Percentiles rank a stretch among this genome's conserved stretches.
Conservation (phyloP, 2,329 filamentous ascomycete genomes). For the Gaeumannomyces tritici region DNA sequence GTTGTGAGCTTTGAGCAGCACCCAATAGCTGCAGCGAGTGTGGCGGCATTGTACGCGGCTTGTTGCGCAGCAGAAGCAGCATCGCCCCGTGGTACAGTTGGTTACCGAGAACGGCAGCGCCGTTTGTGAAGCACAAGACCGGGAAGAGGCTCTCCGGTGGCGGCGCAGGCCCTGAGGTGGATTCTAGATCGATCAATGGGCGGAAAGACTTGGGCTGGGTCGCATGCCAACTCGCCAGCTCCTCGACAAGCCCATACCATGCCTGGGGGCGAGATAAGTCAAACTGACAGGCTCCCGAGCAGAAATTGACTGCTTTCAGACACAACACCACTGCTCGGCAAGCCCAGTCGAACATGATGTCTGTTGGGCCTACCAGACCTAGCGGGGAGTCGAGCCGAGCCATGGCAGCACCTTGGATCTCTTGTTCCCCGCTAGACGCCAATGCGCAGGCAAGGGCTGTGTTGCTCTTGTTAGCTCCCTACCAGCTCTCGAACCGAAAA, state of each 20-base stretch:
- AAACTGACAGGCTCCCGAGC: neutral
- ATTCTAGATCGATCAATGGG: neutral
- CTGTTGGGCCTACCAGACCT: neutral
- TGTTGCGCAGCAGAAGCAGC: constrained; percentile 39
- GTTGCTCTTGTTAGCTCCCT: neutral
- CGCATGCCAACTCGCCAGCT: neutral
- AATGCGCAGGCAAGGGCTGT: neutral
- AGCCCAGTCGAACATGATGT: neutral
- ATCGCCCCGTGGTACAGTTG: constrained; percentile 48
- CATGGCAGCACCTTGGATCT: neutral
- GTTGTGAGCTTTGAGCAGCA: constrained; percentile 24
- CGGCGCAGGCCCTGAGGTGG: constrained; percentile 4
- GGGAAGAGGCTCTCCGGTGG: constrained; percentile 22
- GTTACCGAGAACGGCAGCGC: constrained; percentile 33
- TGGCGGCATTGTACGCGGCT: constrained; percentile 31
- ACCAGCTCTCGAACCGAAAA: neutral
- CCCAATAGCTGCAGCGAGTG: constrained; percentile 9
- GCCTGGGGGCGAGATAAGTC: neutral
- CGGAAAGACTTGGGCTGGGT: neutral
- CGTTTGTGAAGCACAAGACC: constrained; percentile 28
- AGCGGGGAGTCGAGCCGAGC: no score
- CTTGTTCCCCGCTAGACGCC: neutral
- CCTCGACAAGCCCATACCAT: neutral
- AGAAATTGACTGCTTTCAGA: neutral
- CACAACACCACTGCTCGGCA: neutral